Base-by-base conservation (phyloP, 768 basidiomycete species). In the Xanthoconium stramineum region DNA sequence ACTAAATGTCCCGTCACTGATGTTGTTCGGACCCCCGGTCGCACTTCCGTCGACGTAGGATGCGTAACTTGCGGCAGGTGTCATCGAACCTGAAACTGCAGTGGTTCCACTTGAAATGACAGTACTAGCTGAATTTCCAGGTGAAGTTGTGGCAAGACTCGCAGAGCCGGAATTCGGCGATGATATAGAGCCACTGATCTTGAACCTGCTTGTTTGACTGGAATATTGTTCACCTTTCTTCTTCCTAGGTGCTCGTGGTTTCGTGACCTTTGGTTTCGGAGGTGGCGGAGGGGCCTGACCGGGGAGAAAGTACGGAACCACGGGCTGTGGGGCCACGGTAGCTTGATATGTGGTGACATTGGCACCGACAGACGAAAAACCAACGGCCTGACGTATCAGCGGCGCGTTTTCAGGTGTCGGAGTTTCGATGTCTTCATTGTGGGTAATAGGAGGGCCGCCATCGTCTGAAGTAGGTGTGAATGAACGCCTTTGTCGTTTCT, bases 331-430 rank as follows among this genome's bases (percentile, higher is more conserved):
- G 35, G 62, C 55, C 1, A 63, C 43, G 3, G 69, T 49, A 28
- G 66, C 71, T 33, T 69, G 69, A 40, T 72, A 72, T 30, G 74
- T 72, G 32, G 7, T 61, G 58, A 71, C 52, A 56, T 67, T 65
- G 52, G 69, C 48, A 37, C 61, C 62, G 39, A 59, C 58, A 9
- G 69, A 69, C 45, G 75, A 67, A 62, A 85, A 86, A 20, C 74
- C 85, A 38, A 86, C 70, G n/a, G 82, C 75, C 64, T 84, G 79
- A 47, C 85, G 78, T 60, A 86, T 77, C 30, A 86, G 65, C 37
- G 85, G 85, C 7, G 74, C 72, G 14, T 50, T 63, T 57, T 66
- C 68, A 43, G 78, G 79, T 40, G 80, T 79, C 56, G 82, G 78
- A 12, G 79, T 76, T 56, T 80, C 78, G 19, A 44, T 29, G 48